Conservation (phyloP, 495 filamentous ascomycete species). For the Geoglossum glabrum region DNA sequence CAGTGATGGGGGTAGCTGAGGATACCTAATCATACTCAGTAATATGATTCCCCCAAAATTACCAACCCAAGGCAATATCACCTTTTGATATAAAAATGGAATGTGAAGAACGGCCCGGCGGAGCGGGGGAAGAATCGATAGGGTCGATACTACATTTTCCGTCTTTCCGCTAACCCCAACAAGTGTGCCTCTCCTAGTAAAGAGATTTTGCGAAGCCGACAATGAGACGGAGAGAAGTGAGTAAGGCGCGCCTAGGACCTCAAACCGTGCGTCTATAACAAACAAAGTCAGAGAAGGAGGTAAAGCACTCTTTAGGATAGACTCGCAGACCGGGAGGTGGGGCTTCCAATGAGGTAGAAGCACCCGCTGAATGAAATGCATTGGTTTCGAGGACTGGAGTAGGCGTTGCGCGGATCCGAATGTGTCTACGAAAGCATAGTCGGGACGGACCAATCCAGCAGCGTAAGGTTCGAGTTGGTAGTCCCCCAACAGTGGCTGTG, state of each 20-base stretch:
- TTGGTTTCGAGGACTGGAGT: constrained; percentile 4
- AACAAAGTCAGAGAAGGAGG: not conserved
- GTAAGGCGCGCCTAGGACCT: constrained; percentile 73
- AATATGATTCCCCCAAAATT: not conserved
- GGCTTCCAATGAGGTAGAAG: not conserved
- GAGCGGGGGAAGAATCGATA: constrained; percentile 73
- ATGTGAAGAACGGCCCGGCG: constrained; percentile 56
- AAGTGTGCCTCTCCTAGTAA: constrained; percentile 74
- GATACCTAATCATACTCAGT: constrained; percentile 9
- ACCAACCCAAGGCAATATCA: constrained; percentile 8
- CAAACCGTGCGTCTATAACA: constrained; percentile 70
- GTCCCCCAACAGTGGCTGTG: not conserved
- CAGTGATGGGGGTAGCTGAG: constrained; percentile 5
- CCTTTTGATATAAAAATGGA: constrained; percentile 83
- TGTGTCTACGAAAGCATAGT: constrained; percentile 3
- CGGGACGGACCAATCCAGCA: not conserved
- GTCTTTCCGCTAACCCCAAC: constrained; percentile 76
- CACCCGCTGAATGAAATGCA: not conserved
- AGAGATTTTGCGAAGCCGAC: constrained; percentile 80
- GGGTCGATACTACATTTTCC: constrained; percentile 79
- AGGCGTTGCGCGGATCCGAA: constrained; percentile 21
- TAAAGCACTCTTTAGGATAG: not conserved
- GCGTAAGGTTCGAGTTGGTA: not conserved
- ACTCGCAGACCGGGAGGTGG: not conserved
- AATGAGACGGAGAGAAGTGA: constrained; percentile 84